Conservation (phyloP, 495 filamentous ascomycete genomes). For the Hypoxylon perforatum region DNA sequence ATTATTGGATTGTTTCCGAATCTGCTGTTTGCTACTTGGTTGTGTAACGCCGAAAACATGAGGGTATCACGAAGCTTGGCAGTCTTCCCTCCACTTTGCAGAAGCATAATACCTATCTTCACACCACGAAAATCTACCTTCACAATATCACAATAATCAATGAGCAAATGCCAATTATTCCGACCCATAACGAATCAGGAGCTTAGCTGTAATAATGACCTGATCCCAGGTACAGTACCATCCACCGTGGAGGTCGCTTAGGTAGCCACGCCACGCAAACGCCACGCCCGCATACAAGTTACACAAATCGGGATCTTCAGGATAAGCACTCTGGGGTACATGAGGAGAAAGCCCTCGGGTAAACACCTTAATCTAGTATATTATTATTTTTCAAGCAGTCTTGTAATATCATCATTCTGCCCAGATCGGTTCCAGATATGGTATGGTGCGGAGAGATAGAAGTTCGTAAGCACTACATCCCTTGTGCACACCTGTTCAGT, state of each 20-base stretch:
- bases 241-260: background rate
- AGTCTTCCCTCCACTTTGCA: too few relatives aligned
- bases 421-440: too few relatives aligned
- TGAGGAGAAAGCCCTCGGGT: background rate
- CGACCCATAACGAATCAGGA: background rate
- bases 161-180: background rate
- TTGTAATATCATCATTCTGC: background rate
- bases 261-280: background rate
- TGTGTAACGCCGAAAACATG: too few relatives aligned
- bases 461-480: too few relatives aligned
- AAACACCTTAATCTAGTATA: background rate
- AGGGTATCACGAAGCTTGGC: too few relatives aligned
- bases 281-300: background rate
- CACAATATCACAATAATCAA: too few relatives aligned
- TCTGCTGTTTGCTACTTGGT: too few relatives aligned
- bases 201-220: background rate
- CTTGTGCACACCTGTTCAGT: too few relatives aligned
- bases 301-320: background rate
- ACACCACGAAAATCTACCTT: too few relatives aligned
- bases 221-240: background rate
- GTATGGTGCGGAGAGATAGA: too few relatives aligned
- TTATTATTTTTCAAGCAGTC: background rate
- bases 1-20: too few relatives aligned
- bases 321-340: slow-evolving; percentile 1
- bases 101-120: too few relatives aligned